Conservation (phyloP, 495 filamentous ascomycete genomes). For the Diplogelasinospora grovesii region DNA sequence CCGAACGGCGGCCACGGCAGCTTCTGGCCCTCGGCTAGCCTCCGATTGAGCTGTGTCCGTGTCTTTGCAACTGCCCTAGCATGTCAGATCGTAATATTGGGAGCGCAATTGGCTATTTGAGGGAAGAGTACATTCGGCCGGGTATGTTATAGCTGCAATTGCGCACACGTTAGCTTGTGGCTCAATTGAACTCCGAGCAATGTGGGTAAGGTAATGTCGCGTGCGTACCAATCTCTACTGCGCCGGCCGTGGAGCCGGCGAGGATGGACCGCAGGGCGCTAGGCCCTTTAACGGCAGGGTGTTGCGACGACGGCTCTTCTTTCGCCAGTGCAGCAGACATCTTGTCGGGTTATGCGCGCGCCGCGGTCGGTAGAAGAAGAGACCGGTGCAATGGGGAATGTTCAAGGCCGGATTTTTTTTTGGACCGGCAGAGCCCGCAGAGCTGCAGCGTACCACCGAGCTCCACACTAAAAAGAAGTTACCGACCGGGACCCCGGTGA, state of each 20-base stretch:
- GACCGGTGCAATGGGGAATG: not conserved
- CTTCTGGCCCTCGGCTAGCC: conserved; percentile 71
- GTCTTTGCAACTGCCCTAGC: conserved; percentile 72
- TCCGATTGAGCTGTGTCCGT: conserved; percentile 84
- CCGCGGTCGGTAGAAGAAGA: not conserved
- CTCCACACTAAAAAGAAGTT: too few species aligned
- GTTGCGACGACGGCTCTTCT: conserved; percentile 17
- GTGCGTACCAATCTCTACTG: conserved; percentile 83
- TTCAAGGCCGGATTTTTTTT: too few species aligned
- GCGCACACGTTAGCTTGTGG: not conserved
- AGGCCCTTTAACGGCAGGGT: conserved; percentile 49
- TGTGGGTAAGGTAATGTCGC: too few species aligned
- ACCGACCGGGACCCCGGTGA: too few species aligned
- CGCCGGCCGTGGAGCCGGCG: conserved; percentile 84
- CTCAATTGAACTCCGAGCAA: not conserved
- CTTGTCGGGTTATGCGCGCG: not conserved
- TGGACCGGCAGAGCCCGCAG: too few species aligned
- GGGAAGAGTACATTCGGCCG: conserved; percentile 72
- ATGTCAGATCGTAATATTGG: conserved; percentile 8
- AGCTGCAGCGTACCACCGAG: too few species aligned
- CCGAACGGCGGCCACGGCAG: conserved; percentile 96
- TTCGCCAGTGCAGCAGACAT: conserved; percentile 25
- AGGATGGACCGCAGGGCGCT: conserved; percentile 79
- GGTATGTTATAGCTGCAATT: conserved; percentile 84
- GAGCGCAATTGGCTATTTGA: conserved; percentile 5